Evolutionary conservation across 2,329 filamentous ascomycete genomes (phyloP).

Genomic region (Talaromyces sp.): DNA sequence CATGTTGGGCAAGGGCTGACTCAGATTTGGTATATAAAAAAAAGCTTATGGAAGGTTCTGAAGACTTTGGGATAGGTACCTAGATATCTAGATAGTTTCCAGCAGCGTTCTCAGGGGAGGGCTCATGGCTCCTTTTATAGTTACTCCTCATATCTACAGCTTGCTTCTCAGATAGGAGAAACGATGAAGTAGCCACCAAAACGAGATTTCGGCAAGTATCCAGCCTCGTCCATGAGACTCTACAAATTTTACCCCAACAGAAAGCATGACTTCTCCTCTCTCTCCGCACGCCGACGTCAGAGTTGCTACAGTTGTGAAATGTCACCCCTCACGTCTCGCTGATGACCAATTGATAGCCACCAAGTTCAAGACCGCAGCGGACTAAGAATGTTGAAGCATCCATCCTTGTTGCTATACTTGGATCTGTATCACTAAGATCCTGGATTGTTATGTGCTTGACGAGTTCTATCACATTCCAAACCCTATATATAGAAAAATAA

Average conservation of each 20-base stretch:
- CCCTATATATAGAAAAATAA: not conserved
- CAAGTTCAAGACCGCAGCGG: not conserved
- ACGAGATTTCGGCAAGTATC: not conserved
- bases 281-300: slow-evolving; percentile 5
- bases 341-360: not conserved
- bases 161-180: not conserved
- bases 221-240: not conserved
- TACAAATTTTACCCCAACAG: not conserved
- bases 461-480: not conserved
- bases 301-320: too few species aligned
- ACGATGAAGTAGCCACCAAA: not conserved
- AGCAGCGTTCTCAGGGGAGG: not conserved
- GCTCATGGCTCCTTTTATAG: not conserved
- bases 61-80: not conserved
- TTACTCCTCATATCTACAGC: not conserved
- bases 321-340: not conserved
- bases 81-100: not conserved
- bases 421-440: not conserved
- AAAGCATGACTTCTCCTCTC: not conserved
- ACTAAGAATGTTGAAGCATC: not conserved
- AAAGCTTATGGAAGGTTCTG: not conserved
- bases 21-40: too few species aligned
- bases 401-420: not conserved
- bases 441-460: not conserved
- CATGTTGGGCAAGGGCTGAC: not conserved